Base-by-base conservation (phyloP, 768 basidiomycete genomes). In the Podaxis mareebaensis region DNA sequence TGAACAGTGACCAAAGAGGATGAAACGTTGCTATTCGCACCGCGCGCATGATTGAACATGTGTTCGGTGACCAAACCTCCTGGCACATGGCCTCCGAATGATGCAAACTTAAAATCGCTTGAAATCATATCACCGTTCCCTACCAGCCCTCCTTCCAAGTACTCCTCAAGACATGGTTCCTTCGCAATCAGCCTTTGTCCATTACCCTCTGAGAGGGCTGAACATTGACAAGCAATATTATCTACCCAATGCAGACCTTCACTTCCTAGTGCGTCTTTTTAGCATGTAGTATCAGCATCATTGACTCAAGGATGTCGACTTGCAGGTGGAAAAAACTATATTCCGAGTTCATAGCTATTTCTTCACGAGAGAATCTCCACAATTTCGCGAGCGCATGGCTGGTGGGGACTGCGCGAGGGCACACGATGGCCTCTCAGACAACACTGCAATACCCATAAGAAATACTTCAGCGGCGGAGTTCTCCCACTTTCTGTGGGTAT, bases 261-360 rank as follows among this genome's bases (percentile, higher is more conserved):
- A 63, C 26, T 57, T 63, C 26, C 30, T 33, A 17, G 61, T 56
- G 2, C 24, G 46, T 15, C 48, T 12, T 12, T 3, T 49, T 26
- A 6, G 15, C 4, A 22, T 40, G 49, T 3, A 26, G 12, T 20
- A 7, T 17, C 3, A 46, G 3, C 44, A 46, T n/a, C 44, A 6
- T 20, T 46, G 20, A 20, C 44, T 17, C 4, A 22, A 11, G 15
- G 6, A 42, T 24, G 17, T 36, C 1, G 26, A 4, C 58, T 49
- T 24, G 8, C 26, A 70, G 86, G 81, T 82, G 13, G 81, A 81
- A 30, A 78, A 81, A 46, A 75, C 73, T 3, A 67, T 84, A 0
- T 89, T 84, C 61, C 71, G 80, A 0, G 77, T 87, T 0, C 87
- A 88, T 53, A 77, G 78, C 0, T 83, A 80, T 36, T 86, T 88